Base-by-base conservation (phyloP, 2,329 filamentous ascomycete species). In the Ramularia endophylla region DNA sequence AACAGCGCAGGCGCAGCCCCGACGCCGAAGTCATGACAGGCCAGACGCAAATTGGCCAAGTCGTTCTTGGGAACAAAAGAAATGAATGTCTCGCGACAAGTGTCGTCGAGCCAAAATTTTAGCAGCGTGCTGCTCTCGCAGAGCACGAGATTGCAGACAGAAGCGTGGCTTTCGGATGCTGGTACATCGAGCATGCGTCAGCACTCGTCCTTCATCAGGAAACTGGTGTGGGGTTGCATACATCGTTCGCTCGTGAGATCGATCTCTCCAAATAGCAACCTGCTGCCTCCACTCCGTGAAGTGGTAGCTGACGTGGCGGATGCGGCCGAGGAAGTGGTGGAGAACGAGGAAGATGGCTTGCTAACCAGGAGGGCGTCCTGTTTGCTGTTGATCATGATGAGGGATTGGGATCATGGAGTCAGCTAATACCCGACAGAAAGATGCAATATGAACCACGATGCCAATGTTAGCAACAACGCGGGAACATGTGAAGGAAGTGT, bases 1-100 rank as follows among this genome's bases (percentile, higher is more conserved):
- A 89, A 89, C 55, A 87, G 73, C 41, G 72, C 69, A 59, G 77
- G 80, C 53, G 83, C 85, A 57, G 83, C 73, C 52, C 84, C 71
- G 52, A 81, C 78, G 61, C 80, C 81, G 65, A 80, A 83, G 53
- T 83, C 80, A 55, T 82, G 80, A 55, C 77, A 84, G 54, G 80
- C 74, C 40, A 83, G 72, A 46, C 85, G 79, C 39, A 88, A 53
- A 51, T 60, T 66, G 29, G 64, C 60, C 19, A 73, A 57, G 44
- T 72, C 68, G 29, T 61, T 56, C 30, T 61, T 54, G 9, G 67
- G 60, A 8, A 71, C 48, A 32, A 65, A 60, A 13, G 62, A 62
- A 11, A 73, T 62, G 25, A 73, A 58, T 18, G 56, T 61, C 27
- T 71, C 64, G 47, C 70, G 69, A 52, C 68, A 71, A 38, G 56